Percentiles rank a stretch among this genome's conserved stretches.
Conservation (phyloP, 768 basidiomycete genomes). For the Pleurotus pulmonarius region DNA sequence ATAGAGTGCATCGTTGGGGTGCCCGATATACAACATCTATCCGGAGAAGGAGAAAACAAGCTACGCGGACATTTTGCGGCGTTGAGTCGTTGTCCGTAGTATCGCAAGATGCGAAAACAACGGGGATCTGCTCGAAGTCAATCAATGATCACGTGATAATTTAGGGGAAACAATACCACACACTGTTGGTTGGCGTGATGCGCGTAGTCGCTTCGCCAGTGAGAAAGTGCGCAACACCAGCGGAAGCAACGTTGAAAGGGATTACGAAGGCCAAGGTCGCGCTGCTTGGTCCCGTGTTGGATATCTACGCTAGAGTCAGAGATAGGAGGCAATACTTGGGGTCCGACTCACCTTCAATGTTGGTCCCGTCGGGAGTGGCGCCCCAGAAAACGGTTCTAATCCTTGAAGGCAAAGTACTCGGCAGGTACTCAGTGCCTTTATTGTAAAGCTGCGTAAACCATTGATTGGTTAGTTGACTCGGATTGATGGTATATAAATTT, state of each 20-base stretch:
- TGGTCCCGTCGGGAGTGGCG: constrained; percentile 36
- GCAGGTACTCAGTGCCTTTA: constrained; percentile 58
- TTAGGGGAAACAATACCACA: no score
- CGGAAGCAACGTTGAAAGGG: constrained; percentile 46
- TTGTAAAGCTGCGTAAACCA: constrained; percentile 58
- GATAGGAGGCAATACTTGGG: no score
- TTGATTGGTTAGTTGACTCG: neutral
- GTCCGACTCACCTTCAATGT: no score
- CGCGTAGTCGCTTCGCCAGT: constrained; percentile 46
- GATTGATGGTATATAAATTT: neutral
- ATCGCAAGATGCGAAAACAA: no score
- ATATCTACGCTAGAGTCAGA: constrained; percentile 31
- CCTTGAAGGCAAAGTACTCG: constrained; percentile 51
- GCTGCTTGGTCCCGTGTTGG: constrained; percentile 42
- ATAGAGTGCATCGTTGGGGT: no score
- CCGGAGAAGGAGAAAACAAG: no score
- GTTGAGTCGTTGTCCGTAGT: no score
- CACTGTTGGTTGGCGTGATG: constrained; percentile 41
- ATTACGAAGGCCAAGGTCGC: constrained; percentile 46
- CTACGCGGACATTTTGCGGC: no score
- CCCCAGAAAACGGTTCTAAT: constrained; percentile 60
- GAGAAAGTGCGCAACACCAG: constrained; percentile 45
- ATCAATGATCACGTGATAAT: no score
- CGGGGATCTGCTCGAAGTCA: no score
- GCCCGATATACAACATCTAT: no score